These are phyloP conservation scores for Xanthoconium stramineum DNA, from an alignment of 768 basidiomycete genomes.

Conservation along the genomic window DNA sequence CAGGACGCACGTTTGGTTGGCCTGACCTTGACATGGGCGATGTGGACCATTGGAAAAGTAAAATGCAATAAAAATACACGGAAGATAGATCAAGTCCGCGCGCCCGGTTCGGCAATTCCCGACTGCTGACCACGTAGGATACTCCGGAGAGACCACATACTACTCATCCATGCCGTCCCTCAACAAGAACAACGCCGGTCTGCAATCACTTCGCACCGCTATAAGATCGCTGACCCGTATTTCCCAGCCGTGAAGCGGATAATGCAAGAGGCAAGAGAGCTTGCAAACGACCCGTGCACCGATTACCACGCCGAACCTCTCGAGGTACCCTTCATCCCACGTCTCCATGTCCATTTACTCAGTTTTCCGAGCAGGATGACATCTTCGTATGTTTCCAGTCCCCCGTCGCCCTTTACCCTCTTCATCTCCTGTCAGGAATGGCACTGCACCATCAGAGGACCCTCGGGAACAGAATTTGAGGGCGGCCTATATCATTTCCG, in stretches of 20 bases:
- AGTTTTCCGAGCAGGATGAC: constrained; percentile 56
- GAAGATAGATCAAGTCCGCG: constrained; percentile 10
- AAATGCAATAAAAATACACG: not conserved
- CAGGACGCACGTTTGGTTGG: constrained; percentile 61
- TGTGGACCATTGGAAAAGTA: constrained; percentile 51
- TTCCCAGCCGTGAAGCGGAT: constrained; percentile 86
- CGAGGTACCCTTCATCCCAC: constrained; percentile 51
- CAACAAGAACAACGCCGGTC: constrained; percentile 91
- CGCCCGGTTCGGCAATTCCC: constrained; percentile 12
- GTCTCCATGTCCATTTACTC: constrained; percentile 5
- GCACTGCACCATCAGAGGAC: constrained; percentile 96
- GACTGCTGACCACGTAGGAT: constrained; percentile 11
- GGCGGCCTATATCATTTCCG: constrained; percentile 97
- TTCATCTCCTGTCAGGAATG: constrained; percentile 56
- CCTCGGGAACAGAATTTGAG: constrained; percentile 85
- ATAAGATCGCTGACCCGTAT: not conserved
- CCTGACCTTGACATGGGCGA: constrained; percentile 77
- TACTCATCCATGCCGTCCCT: constrained; percentile 36
- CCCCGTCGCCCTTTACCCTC: constrained; percentile 13
- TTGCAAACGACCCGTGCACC: constrained; percentile 77
- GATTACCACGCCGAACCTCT: constrained; percentile 82
- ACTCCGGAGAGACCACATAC: not conserved
- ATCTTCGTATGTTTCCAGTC: constrained; percentile 64
- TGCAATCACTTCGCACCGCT: constrained; percentile 16
- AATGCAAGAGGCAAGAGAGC: constrained; percentile 92